Base-by-base conservation (phyloP, 2,329 filamentous ascomycete genomes). In the Zymoseptoria tritici region DNA sequence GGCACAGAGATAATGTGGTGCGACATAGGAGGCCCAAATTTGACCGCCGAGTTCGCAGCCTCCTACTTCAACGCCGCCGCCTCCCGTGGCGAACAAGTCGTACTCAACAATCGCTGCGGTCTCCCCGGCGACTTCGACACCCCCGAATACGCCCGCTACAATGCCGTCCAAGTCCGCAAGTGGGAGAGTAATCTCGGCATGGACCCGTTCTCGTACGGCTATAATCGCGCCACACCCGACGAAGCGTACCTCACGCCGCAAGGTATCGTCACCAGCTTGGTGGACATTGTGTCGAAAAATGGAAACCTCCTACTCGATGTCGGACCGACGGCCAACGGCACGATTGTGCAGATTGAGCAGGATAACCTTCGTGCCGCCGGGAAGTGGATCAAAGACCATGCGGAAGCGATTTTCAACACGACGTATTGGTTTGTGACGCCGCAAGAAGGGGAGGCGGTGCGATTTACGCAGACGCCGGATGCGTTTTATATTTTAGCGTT, bases 161-260 rank as follows among this genome's bases (percentile, higher is more conserved):
- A 74, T 2, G 75, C 78, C 2, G 77, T 79, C 8, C 81, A 83
- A 68, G 68, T 74, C 31, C 75, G 81, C 26, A 85, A 85, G 69
- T 86, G 83, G 83, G 83, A 85, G 71, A 79, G 73, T 49, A 85
- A 80, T 70, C 76, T 77, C 50, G 83, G 83, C 46, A 82, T 86
- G 80, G 83, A 85, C 64, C 83, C 83, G 0, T 85, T 77, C 65
- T 78, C 75, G 62, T 85, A 85, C 64, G 83, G 83, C 2, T 85
- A 81, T 71, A 85, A 86, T 67, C 74, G 78, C 6, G 81, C 81
- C 1, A 86, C 82, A 0, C 74, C 78, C 0, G 64, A 61, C 11
- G 57, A 59, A 3, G 61, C 60, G 2, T 72, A 71, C 22, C 57
- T 70, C 52, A 67, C 61, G 3, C 64, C 68, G 0, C 58, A 61